These are phyloP conservation scores for Omphalea diandra DNA, from an alignment of 441 rosid species.

Conservation along the genomic window DNA sequence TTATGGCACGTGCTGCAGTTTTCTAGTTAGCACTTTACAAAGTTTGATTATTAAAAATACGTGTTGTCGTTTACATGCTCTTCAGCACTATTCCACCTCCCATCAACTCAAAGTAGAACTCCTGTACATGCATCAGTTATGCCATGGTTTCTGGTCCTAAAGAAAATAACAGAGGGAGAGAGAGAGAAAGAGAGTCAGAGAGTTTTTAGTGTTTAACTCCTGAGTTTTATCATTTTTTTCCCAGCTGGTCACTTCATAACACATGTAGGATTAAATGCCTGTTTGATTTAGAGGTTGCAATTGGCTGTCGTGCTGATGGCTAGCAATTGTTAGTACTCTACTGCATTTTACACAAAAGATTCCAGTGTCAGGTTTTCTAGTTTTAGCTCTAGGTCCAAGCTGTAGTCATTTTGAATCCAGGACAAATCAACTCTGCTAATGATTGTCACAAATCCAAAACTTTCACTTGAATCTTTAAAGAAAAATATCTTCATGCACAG, in stretches of 20 bases:
- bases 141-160: not conserved
- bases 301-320: not conserved
- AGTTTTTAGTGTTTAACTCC: not conserved
- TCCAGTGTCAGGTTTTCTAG: too few relatives aligned
- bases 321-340: not conserved
- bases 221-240: not conserved
- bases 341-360: not conserved
- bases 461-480: not conserved
- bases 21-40: not conserved
- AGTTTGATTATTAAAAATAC: not conserved
- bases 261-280: not conserved
- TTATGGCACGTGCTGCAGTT: constrained; percentile 5
- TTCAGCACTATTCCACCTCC: not conserved
- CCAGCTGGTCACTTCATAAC: not conserved
- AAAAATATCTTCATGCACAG: not conserved
- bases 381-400: not conserved
- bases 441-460: not conserved
- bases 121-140: constrained; percentile 2
- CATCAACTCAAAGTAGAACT: not conserved
- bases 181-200: not conserved
- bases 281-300: not conserved
- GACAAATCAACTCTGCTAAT: not conserved
- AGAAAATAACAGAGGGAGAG: too few relatives aligned
- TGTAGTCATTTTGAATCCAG: not conserved
- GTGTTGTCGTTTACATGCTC: not conserved